Evolutionary conservation across 331 rosid species (phyloP).

Genomic region (Rhamnella rubrinervis): DNA sequence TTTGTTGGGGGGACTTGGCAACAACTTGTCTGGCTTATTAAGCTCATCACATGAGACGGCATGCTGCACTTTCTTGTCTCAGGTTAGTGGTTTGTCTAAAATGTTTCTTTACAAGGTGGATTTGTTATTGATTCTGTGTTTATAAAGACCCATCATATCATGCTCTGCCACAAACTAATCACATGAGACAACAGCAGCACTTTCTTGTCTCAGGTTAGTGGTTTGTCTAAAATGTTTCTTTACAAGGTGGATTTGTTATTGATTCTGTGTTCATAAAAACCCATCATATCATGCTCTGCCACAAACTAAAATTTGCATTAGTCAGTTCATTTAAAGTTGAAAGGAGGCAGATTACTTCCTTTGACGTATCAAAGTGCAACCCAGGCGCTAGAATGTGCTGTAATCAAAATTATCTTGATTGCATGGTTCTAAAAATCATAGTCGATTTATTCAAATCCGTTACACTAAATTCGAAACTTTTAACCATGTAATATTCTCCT

Average conservation of each 20-base stretch:
- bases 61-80: slow-evolving; percentile 38
- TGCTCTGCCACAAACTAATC: slow-evolving; percentile 16
- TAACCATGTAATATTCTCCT: background rate
- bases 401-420: background rate
- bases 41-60: slow-evolving; percentile 43
- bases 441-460: background rate
- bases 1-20: slow-evolving; percentile 50
- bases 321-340: background rate
- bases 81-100: slow-evolving; percentile 31
- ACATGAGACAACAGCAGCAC: slow-evolving; percentile 35
- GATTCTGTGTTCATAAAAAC: background rate
- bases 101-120: background rate
- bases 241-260: background rate
- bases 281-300: background rate
- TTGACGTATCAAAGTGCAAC: background rate
- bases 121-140: background rate
- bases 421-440: background rate
- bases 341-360: background rate
- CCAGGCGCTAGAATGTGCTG: background rate
- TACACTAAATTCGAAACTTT: background rate
- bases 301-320: background rate
- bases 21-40: slow-evolving; percentile 34
- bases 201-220: slow-evolving; percentile 45
- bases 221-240: slow-evolving; percentile 5
- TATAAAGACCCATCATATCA: background rate